These are phyloP conservation scores for Cladochytrium tenue DNA, from an alignment of 371 early-diverging fungal genomes.

Conservation along the genomic window DNA sequence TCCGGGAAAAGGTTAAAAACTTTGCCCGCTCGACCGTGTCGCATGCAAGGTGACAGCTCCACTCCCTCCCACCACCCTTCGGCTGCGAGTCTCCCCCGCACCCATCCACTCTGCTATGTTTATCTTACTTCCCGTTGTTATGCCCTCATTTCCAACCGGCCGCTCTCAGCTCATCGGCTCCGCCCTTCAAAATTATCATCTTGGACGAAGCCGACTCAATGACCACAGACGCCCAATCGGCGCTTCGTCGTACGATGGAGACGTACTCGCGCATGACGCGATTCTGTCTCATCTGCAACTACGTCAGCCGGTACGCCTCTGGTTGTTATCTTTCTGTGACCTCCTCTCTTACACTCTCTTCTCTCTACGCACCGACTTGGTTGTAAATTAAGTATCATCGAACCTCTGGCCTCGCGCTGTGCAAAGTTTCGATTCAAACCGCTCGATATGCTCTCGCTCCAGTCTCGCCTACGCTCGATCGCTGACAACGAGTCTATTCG, in stretches of 20 bases:
- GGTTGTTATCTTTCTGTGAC: not conserved
- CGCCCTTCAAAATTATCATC: slow-evolving; percentile 95
- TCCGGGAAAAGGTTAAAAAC: slow-evolving; percentile 95
- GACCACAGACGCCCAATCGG: slow-evolving; percentile 98
- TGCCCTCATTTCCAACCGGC: no score
- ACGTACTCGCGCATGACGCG: slow-evolving; percentile 92
- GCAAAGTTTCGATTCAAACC: slow-evolving; percentile 94
- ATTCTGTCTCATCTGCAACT: slow-evolving; percentile 98
- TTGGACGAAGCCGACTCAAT: slow-evolving; percentile 99
- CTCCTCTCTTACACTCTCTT: slow-evolving; percentile 8
- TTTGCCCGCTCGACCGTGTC: slow-evolving; percentile 83
- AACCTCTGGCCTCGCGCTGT: slow-evolving; percentile 93
- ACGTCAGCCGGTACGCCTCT: slow-evolving; percentile 71
- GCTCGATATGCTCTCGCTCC: slow-evolving; percentile 57
- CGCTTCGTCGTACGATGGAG: slow-evolving; percentile 98
- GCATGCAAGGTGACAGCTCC: slow-evolving; percentile 11
- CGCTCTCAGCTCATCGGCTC: no score
- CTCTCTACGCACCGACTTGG: not conserved
- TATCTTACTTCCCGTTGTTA: no score
- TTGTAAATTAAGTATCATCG: slow-evolving; percentile 72
- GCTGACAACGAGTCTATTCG: slow-evolving; percentile 68
- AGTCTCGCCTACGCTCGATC: slow-evolving; percentile 65
- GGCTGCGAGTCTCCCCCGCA: no score
- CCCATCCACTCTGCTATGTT: no score
- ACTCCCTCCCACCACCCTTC: not conserved